These are phyloP conservation scores for Ophiostoma sp. DNA, from an alignment of 2,329 filamentous ascomycete species.

Conservation along the genomic window DNA sequence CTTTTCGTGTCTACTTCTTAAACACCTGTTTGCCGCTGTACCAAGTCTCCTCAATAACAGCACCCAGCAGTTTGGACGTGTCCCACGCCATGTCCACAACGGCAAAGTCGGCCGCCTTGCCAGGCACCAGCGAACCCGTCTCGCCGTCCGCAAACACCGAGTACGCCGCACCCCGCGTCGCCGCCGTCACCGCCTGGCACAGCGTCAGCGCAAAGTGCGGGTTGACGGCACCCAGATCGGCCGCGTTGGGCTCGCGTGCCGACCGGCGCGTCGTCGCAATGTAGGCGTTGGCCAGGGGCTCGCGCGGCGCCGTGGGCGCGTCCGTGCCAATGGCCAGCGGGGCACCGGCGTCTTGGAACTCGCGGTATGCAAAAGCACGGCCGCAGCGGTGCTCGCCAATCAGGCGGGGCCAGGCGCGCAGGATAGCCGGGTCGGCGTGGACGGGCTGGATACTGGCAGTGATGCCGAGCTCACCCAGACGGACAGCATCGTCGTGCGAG, in stretches of 20 bases:
- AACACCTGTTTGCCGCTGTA: constrained; percentile 49
- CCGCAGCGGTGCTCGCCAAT: constrained; percentile 55
- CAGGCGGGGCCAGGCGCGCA: constrained; percentile 61
- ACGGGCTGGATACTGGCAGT: constrained; percentile 61
- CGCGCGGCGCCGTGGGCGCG: constrained; percentile 58
- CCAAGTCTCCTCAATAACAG: constrained; percentile 54
- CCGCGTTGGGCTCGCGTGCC: constrained; percentile 48
- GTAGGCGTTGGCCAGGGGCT: constrained; percentile 57
- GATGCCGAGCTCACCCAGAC: constrained; percentile 60
- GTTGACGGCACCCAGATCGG: constrained; percentile 46
- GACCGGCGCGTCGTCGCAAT: constrained; percentile 59
- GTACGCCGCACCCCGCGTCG: constrained; percentile 57
- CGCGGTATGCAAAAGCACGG: constrained; percentile 63
- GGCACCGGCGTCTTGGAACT: constrained; percentile 58
- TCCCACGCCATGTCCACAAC: constrained; percentile 54
- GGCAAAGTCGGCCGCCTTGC: constrained; percentile 59
- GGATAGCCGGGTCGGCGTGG: constrained; percentile 60
- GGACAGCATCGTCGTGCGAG: constrained; percentile 52
- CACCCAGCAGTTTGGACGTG: constrained; percentile 47
- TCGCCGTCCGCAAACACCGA: constrained; percentile 58
- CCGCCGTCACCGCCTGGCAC: constrained; percentile 55
- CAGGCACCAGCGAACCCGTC: constrained; percentile 53
- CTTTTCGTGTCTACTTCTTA: not conserved
- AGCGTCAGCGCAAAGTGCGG: constrained; percentile 54
- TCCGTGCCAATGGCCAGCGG: constrained; percentile 59